These are phyloP conservation scores for Cercophora newfieldiana DNA, from an alignment of 495 filamentous ascomycete species.

Conservation along the genomic window DNA sequence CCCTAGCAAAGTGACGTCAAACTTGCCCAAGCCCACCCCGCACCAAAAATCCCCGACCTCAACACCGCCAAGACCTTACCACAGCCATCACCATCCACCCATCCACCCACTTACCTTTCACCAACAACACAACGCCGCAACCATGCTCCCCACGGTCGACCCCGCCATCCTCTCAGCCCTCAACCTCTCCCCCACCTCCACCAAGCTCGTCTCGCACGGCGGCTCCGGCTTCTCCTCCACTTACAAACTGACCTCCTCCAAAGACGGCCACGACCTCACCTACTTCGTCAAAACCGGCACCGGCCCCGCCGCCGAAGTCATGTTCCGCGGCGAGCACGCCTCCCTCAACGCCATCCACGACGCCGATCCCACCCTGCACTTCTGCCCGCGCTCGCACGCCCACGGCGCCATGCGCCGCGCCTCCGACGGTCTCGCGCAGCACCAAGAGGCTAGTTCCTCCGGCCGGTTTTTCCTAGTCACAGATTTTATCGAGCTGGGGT, in stretches of 20 bases:
- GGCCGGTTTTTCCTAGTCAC: constrained; percentile 65
- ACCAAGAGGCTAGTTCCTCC: not conserved
- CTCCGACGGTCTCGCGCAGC: constrained; percentile 40
- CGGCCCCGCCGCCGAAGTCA: constrained; percentile 62
- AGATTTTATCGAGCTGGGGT: constrained; percentile 71
- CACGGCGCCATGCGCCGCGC: constrained; percentile 60
- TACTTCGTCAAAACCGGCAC: constrained; percentile 83
- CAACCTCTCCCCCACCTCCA: constrained; percentile 58
- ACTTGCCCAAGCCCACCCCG: not conserved
- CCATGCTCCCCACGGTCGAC: constrained; percentile 41
- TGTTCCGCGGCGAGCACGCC: constrained; percentile 71
- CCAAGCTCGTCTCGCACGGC: constrained; percentile 63
- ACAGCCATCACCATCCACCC: not conserved
- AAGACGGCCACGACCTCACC: constrained; percentile 53
- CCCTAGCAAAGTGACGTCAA: not conserved
- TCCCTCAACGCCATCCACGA: constrained; percentile 79
- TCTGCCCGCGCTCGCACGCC: constrained; percentile 73
- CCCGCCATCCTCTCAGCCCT: constrained; percentile 63
- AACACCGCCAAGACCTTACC: not conserved
- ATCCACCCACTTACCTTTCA: not conserved
- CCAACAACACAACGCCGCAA: not conserved
- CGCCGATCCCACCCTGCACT: constrained; percentile 65
- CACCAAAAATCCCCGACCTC: not conserved
- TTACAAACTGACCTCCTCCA: constrained; percentile 58
- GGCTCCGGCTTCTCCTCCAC: constrained; percentile 75